phyloP scores from a whole-genome alignment of 2,329 filamentous ascomycete species.

The Colletotrichum kahawae region DNA sequence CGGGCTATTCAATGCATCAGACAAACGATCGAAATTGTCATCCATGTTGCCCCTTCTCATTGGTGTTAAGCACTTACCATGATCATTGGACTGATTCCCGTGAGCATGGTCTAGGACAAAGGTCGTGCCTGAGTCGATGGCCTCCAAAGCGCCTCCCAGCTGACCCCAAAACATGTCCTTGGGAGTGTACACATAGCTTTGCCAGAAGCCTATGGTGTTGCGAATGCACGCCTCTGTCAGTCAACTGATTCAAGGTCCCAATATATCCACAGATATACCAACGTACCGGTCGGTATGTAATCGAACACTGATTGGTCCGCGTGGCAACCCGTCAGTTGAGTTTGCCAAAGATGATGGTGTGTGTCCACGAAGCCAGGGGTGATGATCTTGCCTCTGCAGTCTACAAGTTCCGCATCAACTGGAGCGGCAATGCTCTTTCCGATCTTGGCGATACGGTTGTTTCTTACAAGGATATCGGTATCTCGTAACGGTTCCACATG shows the following conservation, averaged over 20 bases:
- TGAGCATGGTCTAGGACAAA: background rate
- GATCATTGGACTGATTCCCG: background rate
- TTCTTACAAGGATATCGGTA: background rate
- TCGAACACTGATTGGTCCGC: background rate
- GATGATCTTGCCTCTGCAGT: background rate
- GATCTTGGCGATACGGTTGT: background rate
- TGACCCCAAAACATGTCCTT: constrained; percentile 52
- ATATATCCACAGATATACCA: background rate
- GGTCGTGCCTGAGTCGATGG: constrained; percentile 30
- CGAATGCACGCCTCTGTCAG: background rate
- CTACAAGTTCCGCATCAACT: background rate
- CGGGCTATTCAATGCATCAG: background rate
- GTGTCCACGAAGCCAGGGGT: background rate
- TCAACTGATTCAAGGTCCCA: background rate
- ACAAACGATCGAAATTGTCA: background rate
- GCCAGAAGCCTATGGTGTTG: background rate
- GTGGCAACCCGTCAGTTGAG: background rate
- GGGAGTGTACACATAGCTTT: background rate
- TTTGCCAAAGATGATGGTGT: background rate
- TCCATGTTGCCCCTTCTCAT: background rate
- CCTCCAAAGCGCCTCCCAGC: constrained; percentile 43
- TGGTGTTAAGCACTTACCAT: background rate
- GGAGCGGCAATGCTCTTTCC: background rate
- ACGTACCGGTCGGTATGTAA: background rate
- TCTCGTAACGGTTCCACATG: background rate